phyloP scores from a whole-genome alignment of 345 rosid species.

The Pugionium cornutum region DNA sequence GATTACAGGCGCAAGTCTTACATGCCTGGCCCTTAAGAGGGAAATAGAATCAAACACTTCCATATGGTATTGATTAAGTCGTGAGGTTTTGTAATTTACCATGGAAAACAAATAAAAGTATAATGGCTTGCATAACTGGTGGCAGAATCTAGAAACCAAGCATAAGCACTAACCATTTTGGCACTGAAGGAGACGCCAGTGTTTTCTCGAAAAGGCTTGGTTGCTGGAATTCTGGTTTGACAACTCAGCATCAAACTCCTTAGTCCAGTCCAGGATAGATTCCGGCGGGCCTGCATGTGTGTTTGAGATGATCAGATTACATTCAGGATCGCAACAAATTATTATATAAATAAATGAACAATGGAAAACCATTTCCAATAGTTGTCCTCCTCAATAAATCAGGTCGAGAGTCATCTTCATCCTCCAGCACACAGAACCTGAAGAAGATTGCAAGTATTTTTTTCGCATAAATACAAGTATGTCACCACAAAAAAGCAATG shows the following conservation, averaged over 20 bases:
- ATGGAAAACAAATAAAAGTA: background rate
- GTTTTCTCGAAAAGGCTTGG: slow-evolving; percentile 94
- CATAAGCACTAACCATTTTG: slow-evolving; percentile 73
- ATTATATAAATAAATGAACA: slow-evolving; percentile 26
- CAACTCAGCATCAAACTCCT: slow-evolving; percentile 69
- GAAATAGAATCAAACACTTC: background rate
- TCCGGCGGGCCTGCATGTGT: slow-evolving; percentile 80
- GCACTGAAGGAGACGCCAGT: slow-evolving; percentile 99
- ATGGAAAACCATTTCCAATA: slow-evolving; percentile 82
- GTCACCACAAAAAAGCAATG: slow-evolving; percentile 7
- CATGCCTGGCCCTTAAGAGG: background rate
- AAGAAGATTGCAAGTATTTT: slow-evolving; percentile 18
- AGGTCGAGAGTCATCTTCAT: slow-evolving; percentile 66
- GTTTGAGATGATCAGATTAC: slow-evolving; percentile 34
- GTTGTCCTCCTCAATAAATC: slow-evolving; percentile 80
- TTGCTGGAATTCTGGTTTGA: slow-evolving; percentile 69
- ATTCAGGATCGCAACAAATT: slow-evolving; percentile 26
- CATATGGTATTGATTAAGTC: slow-evolving; percentile 12
- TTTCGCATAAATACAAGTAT: background rate
- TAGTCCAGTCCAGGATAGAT: slow-evolving; percentile 84
- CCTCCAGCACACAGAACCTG: slow-evolving; percentile 90
- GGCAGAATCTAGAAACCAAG: slow-evolving; percentile 12
- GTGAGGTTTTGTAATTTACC: background rate
- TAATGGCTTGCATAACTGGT: slow-evolving; percentile 19
- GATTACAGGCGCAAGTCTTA: background rate